phyloP scores from a whole-genome alignment of 306 rosid species.

The Lagenaria siceraria region DNA sequence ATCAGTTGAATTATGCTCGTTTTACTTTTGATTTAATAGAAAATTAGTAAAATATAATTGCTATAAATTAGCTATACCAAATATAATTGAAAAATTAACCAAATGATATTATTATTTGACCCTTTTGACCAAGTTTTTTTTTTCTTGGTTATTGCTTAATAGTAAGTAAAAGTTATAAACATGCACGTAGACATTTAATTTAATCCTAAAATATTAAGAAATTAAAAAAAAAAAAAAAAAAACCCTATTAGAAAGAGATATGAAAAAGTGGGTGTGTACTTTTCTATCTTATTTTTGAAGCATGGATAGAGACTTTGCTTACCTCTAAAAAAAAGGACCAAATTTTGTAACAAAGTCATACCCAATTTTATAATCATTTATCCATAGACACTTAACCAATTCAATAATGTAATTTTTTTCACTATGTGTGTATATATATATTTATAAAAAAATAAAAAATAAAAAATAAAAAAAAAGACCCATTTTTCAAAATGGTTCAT shows the following conservation, averaged over 20 bases:
- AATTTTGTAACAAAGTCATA: constrained; percentile 2
- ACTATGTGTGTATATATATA: neutral
- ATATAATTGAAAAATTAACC: neutral
- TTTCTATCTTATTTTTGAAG: constrained; percentile 6
- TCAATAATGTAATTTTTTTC: neutral
- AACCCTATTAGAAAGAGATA: too few relatives aligned
- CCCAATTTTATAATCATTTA: constrained; percentile 3
- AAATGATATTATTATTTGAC: neutral
- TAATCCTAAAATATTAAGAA: too few relatives aligned
- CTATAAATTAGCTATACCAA: neutral
- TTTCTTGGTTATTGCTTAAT: neutral
- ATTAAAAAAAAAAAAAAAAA: too few relatives aligned
- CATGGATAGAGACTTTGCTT: constrained; percentile 9
- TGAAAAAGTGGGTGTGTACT: neutral
- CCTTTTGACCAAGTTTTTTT: neutral
- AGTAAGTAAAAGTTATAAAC: neutral
- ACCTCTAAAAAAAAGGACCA: neutral
- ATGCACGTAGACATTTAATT: neutral
- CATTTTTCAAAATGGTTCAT: neutral
- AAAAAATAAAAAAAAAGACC: too few relatives aligned
- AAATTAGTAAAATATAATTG: too few relatives aligned
- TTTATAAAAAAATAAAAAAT: neutral
- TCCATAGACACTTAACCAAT: constrained; percentile 4
- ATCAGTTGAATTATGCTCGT: too few relatives aligned
- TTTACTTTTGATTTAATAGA: too few relatives aligned